Conservation (phyloP, 2,329 filamentous ascomycete genomes). For the Talaromyces atroroseus region DNA sequence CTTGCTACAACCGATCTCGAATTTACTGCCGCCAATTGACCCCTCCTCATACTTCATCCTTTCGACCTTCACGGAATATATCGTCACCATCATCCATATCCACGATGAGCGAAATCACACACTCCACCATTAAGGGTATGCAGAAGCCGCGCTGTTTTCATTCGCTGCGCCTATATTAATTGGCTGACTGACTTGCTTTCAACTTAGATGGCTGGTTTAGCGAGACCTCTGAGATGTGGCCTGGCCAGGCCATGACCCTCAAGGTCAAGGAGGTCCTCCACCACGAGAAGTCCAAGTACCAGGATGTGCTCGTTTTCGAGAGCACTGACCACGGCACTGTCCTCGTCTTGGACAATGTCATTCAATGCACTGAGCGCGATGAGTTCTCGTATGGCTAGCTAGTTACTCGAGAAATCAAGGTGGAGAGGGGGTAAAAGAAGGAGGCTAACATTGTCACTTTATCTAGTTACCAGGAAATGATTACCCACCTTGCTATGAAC, state of each 20-base stretch:
- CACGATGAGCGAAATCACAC: conserved; percentile 65
- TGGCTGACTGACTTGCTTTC: not conserved
- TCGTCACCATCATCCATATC: conserved; percentile 19
- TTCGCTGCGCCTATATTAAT: not conserved
- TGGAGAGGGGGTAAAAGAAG: not conserved
- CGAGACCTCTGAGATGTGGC: conserved; percentile 98
- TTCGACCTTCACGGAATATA: conserved; percentile 11
- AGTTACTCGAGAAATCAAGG: not conserved
- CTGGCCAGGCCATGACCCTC: conserved; percentile 96
- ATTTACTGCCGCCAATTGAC: conserved; percentile 6
- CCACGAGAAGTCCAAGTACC: conserved; percentile 99
- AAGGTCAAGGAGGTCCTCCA: conserved; percentile 96
- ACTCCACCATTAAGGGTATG: conserved; percentile 71
- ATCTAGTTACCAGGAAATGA: conserved; percentile 93
- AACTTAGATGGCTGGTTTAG: conserved; percentile 98
- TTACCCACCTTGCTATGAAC: conserved; percentile 97
- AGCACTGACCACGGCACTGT: conserved; percentile 95
- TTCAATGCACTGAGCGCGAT: conserved; percentile 96
- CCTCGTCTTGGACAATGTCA: conserved; percentile 96
- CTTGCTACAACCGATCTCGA: conserved; percentile 1
- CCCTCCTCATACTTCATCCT: conserved; percentile 6
- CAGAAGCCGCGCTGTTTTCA: conserved; percentile 7
- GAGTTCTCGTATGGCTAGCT: conserved; percentile 70
- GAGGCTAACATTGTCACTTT: not conserved
- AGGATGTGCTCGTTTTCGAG: conserved; percentile 98